Evolutionary conservation across 139 green algal species (phyloP), one percentile per base, ranked within the genome.

Genomic region (Chlamydomonas eustigma): DNA sequence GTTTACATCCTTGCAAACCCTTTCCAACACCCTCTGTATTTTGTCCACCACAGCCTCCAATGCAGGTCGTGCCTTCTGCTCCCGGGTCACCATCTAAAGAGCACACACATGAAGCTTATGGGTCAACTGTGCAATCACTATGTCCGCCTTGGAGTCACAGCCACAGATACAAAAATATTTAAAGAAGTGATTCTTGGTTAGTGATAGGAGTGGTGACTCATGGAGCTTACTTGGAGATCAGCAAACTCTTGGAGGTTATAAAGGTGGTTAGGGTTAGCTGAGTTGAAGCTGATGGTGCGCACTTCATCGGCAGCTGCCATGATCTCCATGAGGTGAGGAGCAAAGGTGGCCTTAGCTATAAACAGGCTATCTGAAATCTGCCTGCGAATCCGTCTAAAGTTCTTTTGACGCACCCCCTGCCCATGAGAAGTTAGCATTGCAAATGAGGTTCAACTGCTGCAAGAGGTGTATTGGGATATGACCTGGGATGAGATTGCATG

Each of bases 281-380:
- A 79, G 2, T 73, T 79, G 50, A 89, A 85, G 39, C 72, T 81
- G 5, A 91, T 77, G 32, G 33, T 22, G 24, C 65, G 64, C 1
- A 92, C 71, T 64, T 90, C 84, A 51, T 78, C 71, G 0, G 89
- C 80, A 30, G 76, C 64, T 3, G 72, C 50, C 35, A 75, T 51
- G 22, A 95, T 85, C 73, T 92, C 81, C 32, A 79, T n/a, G 35
- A 95, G 80, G 64, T 78, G 74, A 0, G 78, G 52, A 25, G 71
- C 77, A 76, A 95, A 95, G 25, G 83, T 91, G 31, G 84, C 84
- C 85, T 91, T 91, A n/a, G 87, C 88, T 35, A 89, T 74, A 70
- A 95, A 93, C 51, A 93, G 86, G 39, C 71, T 79, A n/a, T 74
- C 73, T 50, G 74, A 74, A 6, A 95, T 86, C 58, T 37, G 25